Conservation (phyloP, 2,329 filamentous ascomycete genomes). For the Scleromitrula shiraiana region DNA sequence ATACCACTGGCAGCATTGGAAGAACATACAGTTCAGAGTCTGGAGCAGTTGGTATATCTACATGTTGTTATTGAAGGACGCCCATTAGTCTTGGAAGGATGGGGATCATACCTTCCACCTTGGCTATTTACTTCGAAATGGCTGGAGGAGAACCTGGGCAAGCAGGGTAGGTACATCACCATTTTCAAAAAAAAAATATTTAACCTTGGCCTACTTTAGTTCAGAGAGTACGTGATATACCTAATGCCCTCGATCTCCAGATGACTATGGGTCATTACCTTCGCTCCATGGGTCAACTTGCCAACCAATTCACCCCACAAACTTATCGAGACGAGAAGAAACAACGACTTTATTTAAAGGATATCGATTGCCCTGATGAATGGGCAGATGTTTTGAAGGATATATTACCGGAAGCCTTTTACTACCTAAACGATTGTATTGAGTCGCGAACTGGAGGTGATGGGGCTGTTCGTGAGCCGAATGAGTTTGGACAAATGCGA, state of each 20-base stretch:
- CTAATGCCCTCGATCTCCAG: constrained; percentile 62
- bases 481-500: constrained; percentile 32
- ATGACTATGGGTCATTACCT: constrained; percentile 89
- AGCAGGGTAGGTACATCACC: constrained; percentile 53
- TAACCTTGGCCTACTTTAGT: constrained; percentile 41
- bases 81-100: constrained; percentile 85
- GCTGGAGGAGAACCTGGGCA: constrained; percentile 70
- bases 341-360: constrained; percentile 90
- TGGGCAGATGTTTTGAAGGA: constrained; percentile 77
- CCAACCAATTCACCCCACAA: constrained; percentile 68
- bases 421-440: constrained; percentile 81
- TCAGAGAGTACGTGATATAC: constrained; percentile 78
- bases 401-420: constrained; percentile 71
- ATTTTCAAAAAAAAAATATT: background rate
- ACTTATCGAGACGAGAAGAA: constrained; percentile 73
- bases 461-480: constrained; percentile 42
- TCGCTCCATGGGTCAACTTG: constrained; percentile 73
- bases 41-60: constrained; percentile 72
- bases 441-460: constrained; percentile 45
- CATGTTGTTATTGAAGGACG: constrained; percentile 83
- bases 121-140: constrained; percentile 74
- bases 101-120: constrained; percentile 65
- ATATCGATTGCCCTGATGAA: constrained; percentile 85
- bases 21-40: constrained; percentile 65
- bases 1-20: constrained; percentile 74